Evolutionary conservation across 2,329 filamentous ascomycete species (phyloP).

Genomic region (Botryotinia globosa): DNA sequence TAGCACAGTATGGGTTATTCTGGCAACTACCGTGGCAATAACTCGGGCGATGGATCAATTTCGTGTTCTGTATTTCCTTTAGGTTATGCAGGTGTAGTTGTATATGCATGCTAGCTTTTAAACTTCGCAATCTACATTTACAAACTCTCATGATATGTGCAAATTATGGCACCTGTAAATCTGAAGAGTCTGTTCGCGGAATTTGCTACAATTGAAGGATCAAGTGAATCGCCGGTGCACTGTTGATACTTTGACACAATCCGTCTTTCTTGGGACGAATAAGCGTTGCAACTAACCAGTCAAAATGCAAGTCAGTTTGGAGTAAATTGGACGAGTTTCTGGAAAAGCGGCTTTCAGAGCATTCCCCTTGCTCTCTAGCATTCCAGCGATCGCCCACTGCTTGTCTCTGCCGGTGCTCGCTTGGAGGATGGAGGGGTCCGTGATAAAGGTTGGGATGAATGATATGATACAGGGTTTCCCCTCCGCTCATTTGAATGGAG

Average conservation of each 20-base stretch:
- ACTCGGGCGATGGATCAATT: conserved; percentile 11
- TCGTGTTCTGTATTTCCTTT: conserved; percentile 15
- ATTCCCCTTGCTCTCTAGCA: conserved; percentile 20
- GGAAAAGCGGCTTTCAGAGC: conserved; percentile 29
- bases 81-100: conserved; percentile 9
- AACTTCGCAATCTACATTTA: background rate
- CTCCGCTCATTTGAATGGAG: conserved; percentile 21
- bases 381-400: conserved; percentile 34
- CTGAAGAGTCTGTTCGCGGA: conserved; percentile 25
- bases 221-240: conserved; percentile 21
- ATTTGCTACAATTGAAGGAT: conserved; percentile 25
- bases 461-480: conserved; percentile 34
- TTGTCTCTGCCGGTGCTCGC: conserved; percentile 34
- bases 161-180: conserved; percentile 3
- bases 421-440: conserved; percentile 34
- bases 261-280: conserved; percentile 28
- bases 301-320: conserved; percentile 24
- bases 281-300: conserved; percentile 23
- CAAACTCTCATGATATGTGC: background rate
- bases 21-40: conserved; percentile 19
- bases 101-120: conserved; percentile 14
- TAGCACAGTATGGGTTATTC: background rate
- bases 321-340: conserved; percentile 32
- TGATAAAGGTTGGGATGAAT: conserved; percentile 34
- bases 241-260: conserved; percentile 18